Evolutionary conservation across 2,329 filamentous ascomycete species (phyloP), one percentile per base, ranked within the genome.

Genomic region (Pseudopyricularia cyperi): DNA sequence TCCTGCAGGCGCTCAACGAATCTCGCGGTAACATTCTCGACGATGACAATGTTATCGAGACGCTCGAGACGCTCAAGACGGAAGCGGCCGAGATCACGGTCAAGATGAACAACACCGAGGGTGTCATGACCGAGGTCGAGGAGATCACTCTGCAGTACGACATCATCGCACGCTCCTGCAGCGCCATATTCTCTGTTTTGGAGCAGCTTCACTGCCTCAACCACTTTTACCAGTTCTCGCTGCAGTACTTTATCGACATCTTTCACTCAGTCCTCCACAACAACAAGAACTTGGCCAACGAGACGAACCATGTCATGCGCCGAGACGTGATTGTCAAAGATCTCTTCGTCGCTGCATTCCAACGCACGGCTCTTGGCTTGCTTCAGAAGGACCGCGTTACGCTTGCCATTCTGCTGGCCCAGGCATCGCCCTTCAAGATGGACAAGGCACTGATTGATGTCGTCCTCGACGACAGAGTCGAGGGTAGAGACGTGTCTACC

Each of bases 161-260:
- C 64, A 82, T 94, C 57, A 89, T 98, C 68, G 93, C 93, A 53
- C 81, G 84, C 61, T 91, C 93, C 42, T 98, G 93, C 77, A 96
- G 91, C 70, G 90, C 93, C 52, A 91, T 98, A 42, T 98, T 97
- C 66, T 89, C 94, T 32, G 87, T 98, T 14, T 75, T 98, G 55
- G 94, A 98, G 70, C 91, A 98, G 67, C 79, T 98, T 53, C 91
- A 97, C 68, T 94, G 96, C 64, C 83, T 98, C 66, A 96, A 98
- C 67, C 93, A 97, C 73, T 97, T 97, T 71, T 98, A 98, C 68
- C 94, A 97, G 66, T 98, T 98, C 75, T 98, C 93, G 35, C 77
- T 98, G 54, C 90, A 96, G 67, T 98, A 95, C 70, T 98, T 98
- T 71, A 79, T 95, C 52, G 87, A 96, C 65, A 98, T 98, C 60